Evolutionary conservation across 2,329 filamentous ascomycete species (phyloP).

Genomic region (Colletotrichum sansevieriae): DNA sequence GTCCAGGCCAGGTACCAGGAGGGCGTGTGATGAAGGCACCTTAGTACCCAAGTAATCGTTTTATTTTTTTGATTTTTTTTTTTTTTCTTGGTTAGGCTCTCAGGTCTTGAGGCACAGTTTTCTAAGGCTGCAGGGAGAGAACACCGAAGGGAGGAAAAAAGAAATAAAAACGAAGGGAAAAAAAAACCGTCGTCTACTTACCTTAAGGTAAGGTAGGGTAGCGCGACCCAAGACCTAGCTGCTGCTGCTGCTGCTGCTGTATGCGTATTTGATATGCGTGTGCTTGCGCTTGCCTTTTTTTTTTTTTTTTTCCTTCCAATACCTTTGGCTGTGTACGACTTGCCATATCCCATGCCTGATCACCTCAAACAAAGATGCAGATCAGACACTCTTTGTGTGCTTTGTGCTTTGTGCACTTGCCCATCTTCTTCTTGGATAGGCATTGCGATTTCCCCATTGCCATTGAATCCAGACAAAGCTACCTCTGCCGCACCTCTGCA

Average conservation of each 20-base stretch:
- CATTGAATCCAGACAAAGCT: conserved; percentile 12
- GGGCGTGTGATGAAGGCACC: background rate
- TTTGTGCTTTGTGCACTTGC: conserved; percentile 1
- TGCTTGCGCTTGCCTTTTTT: background rate
- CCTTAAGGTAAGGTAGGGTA: background rate
- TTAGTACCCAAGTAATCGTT: too few species aligned
- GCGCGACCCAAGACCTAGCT: conserved; percentile 10
- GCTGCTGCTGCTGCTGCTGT: background rate
- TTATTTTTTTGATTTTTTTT: too few species aligned
- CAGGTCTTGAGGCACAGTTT: too few species aligned
- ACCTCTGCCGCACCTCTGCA: conserved; percentile 9
- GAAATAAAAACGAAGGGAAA: background rate
- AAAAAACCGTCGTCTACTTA: conserved; percentile 6
- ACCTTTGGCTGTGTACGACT: too few species aligned
- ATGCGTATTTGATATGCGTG: conserved; percentile 13
- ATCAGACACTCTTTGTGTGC: conserved; percentile 12
- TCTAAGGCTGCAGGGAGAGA: conserved; percentile 12
- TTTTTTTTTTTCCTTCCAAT: background rate
- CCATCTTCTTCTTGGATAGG: background rate
- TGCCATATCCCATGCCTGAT: background rate
- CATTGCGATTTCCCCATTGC: background rate
- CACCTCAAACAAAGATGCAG: background rate
- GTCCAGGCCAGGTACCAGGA: conserved; percentile 5
- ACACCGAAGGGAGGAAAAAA: background rate
- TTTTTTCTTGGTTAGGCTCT: too few species aligned